phyloP scores from a whole-genome alignment of 140 eudicot genomes.

The Bidens hawaiensis region DNA sequence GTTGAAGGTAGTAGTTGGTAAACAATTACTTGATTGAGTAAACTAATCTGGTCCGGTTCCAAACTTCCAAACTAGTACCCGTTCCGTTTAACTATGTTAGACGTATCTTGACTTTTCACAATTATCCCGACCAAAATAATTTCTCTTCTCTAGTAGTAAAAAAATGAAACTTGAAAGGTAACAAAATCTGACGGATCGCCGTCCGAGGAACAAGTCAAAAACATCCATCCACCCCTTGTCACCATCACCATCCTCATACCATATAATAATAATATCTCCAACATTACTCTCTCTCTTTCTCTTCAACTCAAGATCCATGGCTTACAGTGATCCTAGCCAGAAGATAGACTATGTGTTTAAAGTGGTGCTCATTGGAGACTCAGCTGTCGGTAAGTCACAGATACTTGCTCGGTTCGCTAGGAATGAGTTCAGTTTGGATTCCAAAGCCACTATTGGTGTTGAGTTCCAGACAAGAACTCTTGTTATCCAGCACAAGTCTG shows the following conservation, averaged over 20 bases:
- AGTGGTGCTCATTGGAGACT: constrained; percentile 78
- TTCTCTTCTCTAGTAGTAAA: no score
- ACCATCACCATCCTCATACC: not conserved
- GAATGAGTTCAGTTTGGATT: constrained; percentile 79
- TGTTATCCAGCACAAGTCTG: constrained; percentile 67
- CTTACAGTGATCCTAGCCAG: constrained; percentile 62
- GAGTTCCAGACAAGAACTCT: constrained; percentile 82
- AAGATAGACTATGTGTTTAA: constrained; percentile 77
- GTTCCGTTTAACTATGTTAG: no score
- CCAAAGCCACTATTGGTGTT: constrained; percentile 83
- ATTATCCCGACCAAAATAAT: no score
- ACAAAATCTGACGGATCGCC: not conserved
- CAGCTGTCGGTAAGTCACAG: constrained; percentile 85
- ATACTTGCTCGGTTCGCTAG: constrained; percentile 79
- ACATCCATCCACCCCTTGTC: not conserved
- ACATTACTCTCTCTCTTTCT: no score
- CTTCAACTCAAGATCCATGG: constrained; percentile 31
- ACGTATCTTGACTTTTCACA: no score
- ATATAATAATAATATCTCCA: not conserved
- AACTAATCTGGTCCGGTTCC: no score
- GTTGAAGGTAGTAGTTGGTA: no score
- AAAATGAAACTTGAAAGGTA: not conserved
- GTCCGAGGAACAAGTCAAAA: not conserved
- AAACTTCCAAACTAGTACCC: no score
- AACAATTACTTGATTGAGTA: no score